Evolutionary conservation across 257 asterid species (phyloP), one percentile per base, ranked within the genome.

Genomic region (Prunella vulgaris): DNA sequence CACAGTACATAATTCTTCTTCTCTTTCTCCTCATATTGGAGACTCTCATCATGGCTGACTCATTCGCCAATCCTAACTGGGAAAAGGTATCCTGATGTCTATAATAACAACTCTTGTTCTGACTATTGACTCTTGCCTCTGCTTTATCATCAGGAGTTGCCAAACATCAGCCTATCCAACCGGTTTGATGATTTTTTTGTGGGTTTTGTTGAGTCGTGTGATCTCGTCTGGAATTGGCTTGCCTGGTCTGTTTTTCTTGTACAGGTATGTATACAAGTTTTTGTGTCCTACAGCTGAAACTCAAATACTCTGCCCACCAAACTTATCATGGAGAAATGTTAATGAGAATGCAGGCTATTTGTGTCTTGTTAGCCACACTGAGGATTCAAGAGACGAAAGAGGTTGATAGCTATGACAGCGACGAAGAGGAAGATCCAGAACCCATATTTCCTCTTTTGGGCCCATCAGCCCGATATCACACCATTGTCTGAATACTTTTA

Each of bases 351-450:
- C 86, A 87, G 95, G 91, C 85, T 3, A 10, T 80, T 21, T 78
- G 85, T 32, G 64, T 84, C 25, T 59, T 87, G 32, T 56, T 85
- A 58, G 89, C 91, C 18, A 73, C 88, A 9, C 68, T 85, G 53
- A 83, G 79, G 75, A 77, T 82, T 60, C 75, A 63, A 1, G 78
- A 54, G 28, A 48, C 68, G 27, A 69, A 60, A 1, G 76, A 53
- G 13, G 71, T 38, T 12, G 18, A 68, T 42, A 32, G 18, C 63
- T 22, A 66, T 33, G 84, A 73, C 3, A 77, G 58, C 5, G 57
- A 33, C 0, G 74, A 74, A 1, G 76, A 74, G 28, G 84, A 64
- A 10, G 42, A 70, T 54, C 64, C 15, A 48, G 74, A 74, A 32
- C 64, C 73, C 10, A 56, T 70, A 37, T 8, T 24, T 57, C 78